These are phyloP conservation scores for Ceratobasidium sp. DNA, from an alignment of 1,284 basidiomycete species.

Conservation along the genomic window DNA sequence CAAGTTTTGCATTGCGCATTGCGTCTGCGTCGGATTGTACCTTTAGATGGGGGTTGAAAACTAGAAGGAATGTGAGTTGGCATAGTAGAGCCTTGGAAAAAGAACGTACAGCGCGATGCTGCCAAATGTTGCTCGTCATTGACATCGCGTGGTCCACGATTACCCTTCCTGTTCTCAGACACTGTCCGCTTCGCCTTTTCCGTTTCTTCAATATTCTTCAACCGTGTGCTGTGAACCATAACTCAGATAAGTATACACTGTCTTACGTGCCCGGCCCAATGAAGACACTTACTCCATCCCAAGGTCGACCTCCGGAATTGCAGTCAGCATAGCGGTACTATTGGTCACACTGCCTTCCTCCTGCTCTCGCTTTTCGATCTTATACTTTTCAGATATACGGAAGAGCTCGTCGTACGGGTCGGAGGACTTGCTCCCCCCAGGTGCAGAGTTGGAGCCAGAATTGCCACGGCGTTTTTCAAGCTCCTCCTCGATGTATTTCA, in stretches of 20 bases:
- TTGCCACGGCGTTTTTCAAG: conserved; percentile 79
- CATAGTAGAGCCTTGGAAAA: neutral
- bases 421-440: conserved; percentile 58
- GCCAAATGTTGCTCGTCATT: conserved; percentile 83
- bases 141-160: conserved; percentile 59
- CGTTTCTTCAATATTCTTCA: conserved; percentile 96
- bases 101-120: conserved; percentile 79
- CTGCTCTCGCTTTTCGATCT: conserved; percentile 61
- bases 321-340: conserved; percentile 92
- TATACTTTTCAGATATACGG: conserved; percentile 75
- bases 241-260: neutral
- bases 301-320: conserved; percentile 95
- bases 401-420: conserved; percentile 88
- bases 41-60: conserved; percentile 81
- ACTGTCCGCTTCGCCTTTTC: conserved; percentile 92
- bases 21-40: conserved; percentile 88
- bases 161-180: conserved; percentile 73
- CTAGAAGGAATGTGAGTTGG: conserved; percentile 56
- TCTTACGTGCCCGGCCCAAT: conserved; percentile 28
- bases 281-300: conserved; percentile 88
- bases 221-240: conserved; percentile 69
- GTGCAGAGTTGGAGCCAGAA: conserved; percentile 59
- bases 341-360: conserved; percentile 95
- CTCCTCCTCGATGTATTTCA: conserved; percentile 97
- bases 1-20: conserved; percentile 82